Evolutionary conservation across 169 alveolate species (phyloP), one percentile per base, ranked within the genome.

Genomic region (Sarcocystis neurona): DNA sequence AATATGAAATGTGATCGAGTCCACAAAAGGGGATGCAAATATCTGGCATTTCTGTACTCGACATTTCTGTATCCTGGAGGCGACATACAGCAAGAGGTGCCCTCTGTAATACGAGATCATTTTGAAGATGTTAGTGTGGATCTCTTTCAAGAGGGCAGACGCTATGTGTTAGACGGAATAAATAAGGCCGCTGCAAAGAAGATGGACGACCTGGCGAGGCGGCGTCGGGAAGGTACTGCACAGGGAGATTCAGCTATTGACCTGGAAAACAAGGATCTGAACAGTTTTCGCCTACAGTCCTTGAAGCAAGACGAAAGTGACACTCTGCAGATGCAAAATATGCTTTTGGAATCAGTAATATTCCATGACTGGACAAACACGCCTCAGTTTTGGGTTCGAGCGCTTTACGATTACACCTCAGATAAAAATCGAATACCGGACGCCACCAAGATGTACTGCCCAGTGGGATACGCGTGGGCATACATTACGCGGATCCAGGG

Each of bases 401-500:
- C 82, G 34, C 56, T n/a, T 27, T 72, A 72, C 82, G 58, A 72
- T 0, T 72, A 72, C 2, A 56, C 37, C n/a, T n/a, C n/a, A n/a
- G 47, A 6, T 1, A 48, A 37, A 39, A 50, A 44, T 4, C 77
- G 87, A 12, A 0, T 12, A 12, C 10, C 46, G 39, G 70, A 44
- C 2, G 60, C 43, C 70, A 37, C 37, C 58, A 37, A 79, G 10
- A 44, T 37, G 43, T 79, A 34, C 87, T 82, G 88, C 43, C 88
- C 88, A 2, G 88, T 66, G 4, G 50, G 79, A 32, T 82, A 50
- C 39, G 88, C 88, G 6, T 82, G 88, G 88, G 88, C 70, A 20
- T 82, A 50, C 79, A 82, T 82, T 41, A 53, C 79, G n/a, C 56
- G 88, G 63, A 50, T 82, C 41, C 77, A 63, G 15, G 88, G 88